Percentiles rank a stretch among this genome's conserved stretches.
phyloP scores from a whole-genome alignment of 495 filamentous ascomycete species.

The Aspergillus heteromorphus region DNA sequence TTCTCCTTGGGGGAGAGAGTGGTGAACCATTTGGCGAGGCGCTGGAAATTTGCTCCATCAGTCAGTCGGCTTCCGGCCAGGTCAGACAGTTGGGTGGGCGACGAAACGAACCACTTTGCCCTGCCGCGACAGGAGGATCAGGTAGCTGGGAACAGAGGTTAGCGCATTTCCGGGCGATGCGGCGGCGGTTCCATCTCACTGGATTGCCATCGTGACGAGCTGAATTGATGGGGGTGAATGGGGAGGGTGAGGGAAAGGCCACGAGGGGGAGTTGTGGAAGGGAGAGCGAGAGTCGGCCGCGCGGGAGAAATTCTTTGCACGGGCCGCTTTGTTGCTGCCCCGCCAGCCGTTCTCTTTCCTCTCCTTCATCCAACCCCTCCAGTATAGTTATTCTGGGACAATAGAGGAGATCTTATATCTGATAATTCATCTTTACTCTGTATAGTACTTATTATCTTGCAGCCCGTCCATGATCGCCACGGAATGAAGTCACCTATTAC shows the following conservation, averaged over 20 bases:
- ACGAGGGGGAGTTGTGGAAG: slow-evolving; percentile 16
- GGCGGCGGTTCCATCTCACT: slow-evolving; percentile 35
- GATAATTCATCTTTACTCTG: too few species aligned
- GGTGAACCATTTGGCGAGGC: slow-evolving; percentile 99
- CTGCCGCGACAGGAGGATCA: slow-evolving; percentile 95
- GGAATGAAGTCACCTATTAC: too few species aligned
- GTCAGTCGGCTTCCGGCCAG: slow-evolving; percentile 23
- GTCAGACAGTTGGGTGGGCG: slow-evolving; percentile 31
- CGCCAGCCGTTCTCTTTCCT: slow-evolving; percentile 8
- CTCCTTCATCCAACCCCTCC: neutral
- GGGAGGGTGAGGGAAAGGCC: slow-evolving; percentile 17
- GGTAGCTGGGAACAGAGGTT: slow-evolving; percentile 60
- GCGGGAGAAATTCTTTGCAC: slow-evolving; percentile 35
- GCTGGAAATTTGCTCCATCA: slow-evolving; percentile 53
- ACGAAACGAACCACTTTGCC: slow-evolving; percentile 85
- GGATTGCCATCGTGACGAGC: slow-evolving; percentile 52
- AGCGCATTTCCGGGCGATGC: slow-evolving; percentile 19
- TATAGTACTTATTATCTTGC: too few species aligned
- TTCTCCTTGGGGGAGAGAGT: slow-evolving; percentile 97
- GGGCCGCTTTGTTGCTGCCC: slow-evolving; percentile 31
- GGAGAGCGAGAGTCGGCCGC: slow-evolving; percentile 12
- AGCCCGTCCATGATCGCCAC: too few species aligned
- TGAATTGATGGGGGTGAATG: neutral
- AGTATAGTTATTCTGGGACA: neutral
- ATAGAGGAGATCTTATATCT: too few species aligned